Evolutionary conservation across 331 rosid species (phyloP), one percentile per base, ranked within the genome.

Genomic region (Pyracantha coccinea): DNA sequence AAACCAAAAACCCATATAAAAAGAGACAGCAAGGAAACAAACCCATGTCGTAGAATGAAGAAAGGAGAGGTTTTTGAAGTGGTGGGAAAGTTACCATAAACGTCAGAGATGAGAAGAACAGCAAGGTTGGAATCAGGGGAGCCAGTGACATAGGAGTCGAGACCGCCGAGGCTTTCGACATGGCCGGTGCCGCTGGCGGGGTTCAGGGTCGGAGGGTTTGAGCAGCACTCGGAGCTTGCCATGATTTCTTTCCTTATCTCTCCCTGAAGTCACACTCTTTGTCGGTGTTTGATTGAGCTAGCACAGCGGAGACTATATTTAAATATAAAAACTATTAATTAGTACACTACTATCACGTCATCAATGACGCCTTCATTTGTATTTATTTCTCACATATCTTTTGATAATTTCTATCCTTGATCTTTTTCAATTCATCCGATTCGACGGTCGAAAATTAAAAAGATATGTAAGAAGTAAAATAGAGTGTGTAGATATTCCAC

Each of bases 191-290:
- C 98, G 14, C 74, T 52, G 58, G 1, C 79, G 0, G 91, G 85
- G 61, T 89, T 75, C 52, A 86, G 81, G 7, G 71, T 69, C 14
- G 97, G 97, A 28, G 98, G 90, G 75, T 91, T 89, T 29, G 97
- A 81, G 73, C 92, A 84, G 75, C 98, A 93, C 52, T 85, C 66
- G 1, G 89, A 64, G 3, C 97, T 90, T 25, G 92, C 67, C 92
- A 91, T 88, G 21, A 47, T 67, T 27, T 31, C 65, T 41, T 27
- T 20, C 25, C 5, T 14, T 38, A 0, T 10, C 3, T 33, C 41
- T 55, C 21, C 52, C 66, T 57, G 54, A 54, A 57, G n/a, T 32
- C 15, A 20, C 23, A 55, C 66, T 57, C 66, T 55, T 10, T 55
- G 53, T 32, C 16, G 2, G 35, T 25, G 38, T 16, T 61, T 2